Percentiles rank a stretch among this genome's conserved stretches.
Conservation (phyloP, 2,329 filamentous ascomycete genomes). For the Dothiorella sarmentorum region DNA sequence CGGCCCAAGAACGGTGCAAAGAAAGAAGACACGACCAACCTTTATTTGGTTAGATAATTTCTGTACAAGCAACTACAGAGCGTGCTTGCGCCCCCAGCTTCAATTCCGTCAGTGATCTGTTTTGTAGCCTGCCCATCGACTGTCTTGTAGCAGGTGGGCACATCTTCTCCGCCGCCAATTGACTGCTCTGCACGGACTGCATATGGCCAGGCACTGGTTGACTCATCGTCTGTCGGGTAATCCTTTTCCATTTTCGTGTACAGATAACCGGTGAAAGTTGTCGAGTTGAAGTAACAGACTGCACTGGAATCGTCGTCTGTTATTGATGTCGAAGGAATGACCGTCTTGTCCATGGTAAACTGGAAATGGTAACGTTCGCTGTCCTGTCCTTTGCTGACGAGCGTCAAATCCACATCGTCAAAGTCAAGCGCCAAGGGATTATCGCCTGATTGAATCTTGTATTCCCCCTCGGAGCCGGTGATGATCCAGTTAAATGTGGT, state of each 20-base stretch:
- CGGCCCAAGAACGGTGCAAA: neutral
- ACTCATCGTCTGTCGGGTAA: conserved; percentile 32
- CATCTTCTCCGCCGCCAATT: conserved; percentile 46
- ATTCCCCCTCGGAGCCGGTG: conserved; percentile 37
- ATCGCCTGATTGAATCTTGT: conserved; percentile 53
- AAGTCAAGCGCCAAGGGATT: conserved; percentile 59
- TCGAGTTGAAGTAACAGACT: conserved; percentile 58
- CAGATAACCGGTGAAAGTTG: conserved; percentile 54
- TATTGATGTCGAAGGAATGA: conserved; percentile 48
- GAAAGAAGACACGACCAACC: neutral
- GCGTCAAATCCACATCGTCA: conserved; percentile 48
- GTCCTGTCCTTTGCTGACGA: conserved; percentile 47
- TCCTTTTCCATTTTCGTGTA: conserved; percentile 54
- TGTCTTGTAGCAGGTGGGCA: conserved; percentile 54
- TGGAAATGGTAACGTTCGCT: conserved; percentile 59
- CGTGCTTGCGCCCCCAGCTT: conserved; percentile 32
- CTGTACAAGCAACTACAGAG: conserved; percentile 48
- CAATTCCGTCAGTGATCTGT: conserved; percentile 34
- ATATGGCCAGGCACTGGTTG: conserved; percentile 52
- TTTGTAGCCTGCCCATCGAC: conserved; percentile 37
- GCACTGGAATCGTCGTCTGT: conserved; percentile 45
- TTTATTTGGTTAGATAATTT: conserved; percentile 28
- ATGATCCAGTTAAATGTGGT: conserved; percentile 64
- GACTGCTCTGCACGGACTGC: conserved; percentile 55
- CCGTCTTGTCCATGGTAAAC: conserved; percentile 51